These are phyloP conservation scores for Thermothielavioides terrestris DNA, from an alignment of 495 filamentous ascomycete species.

Conservation along the genomic window DNA sequence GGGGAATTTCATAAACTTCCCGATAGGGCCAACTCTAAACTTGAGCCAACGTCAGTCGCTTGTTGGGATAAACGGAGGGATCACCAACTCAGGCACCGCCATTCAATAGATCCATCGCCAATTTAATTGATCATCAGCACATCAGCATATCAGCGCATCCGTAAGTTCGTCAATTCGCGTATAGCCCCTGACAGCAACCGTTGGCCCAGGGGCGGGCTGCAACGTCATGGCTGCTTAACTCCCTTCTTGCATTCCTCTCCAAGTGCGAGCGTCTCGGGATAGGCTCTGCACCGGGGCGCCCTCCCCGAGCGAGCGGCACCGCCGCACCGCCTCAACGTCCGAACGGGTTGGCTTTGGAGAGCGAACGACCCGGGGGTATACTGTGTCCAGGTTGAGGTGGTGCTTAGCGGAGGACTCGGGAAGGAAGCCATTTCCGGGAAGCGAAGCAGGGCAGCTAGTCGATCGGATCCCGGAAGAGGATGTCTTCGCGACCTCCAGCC, in stretches of 20 bases:
- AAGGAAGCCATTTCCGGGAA: not conserved
- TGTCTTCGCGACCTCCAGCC: too few species aligned
- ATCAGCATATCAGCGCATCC: not conserved
- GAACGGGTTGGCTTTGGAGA: too few species aligned
- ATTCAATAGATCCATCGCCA: slow-evolving; percentile 1
- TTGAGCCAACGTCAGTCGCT: too few species aligned
- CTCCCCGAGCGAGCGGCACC: not conserved
- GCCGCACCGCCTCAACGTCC: not conserved
- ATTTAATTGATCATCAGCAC: not conserved
- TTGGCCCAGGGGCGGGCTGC: not conserved
- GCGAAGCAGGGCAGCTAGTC: too few species aligned
- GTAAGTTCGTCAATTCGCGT: not conserved
- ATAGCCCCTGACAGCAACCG: not conserved
- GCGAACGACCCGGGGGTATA: too few species aligned
- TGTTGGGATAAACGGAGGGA: not conserved
- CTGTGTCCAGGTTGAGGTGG: not conserved
- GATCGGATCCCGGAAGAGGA: too few species aligned
- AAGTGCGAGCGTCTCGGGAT: not conserved
- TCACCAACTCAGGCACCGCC: not conserved
- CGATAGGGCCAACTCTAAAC: too few species aligned
- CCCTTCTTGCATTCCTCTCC: not conserved
- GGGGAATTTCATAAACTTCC: too few species aligned
- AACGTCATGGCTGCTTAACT: not conserved
- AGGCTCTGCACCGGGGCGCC: not conserved
- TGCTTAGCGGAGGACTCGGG: not conserved